Base-by-base conservation (phyloP, 495 filamentous ascomycete genomes). In the Neurospora sp. region DNA sequence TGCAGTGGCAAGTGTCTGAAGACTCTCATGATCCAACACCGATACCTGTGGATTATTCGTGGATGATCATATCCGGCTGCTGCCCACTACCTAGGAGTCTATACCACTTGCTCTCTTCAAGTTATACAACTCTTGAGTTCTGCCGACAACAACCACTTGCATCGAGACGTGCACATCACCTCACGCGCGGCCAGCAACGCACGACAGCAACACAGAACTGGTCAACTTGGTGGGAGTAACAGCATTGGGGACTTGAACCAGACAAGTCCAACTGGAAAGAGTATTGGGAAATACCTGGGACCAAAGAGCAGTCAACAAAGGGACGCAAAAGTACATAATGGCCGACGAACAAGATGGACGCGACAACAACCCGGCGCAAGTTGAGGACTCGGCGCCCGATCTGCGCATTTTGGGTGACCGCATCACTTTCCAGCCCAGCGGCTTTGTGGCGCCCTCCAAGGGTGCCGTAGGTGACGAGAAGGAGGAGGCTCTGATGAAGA, bases 351-450 rank as follows among this genome's bases (percentile, higher is more conserved):
- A 79, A 61, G 76, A 81, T 31, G 78, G 82, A 68, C 75, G 78
- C 70, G 31, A 72, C 18, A 40, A 8, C 53, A 22, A 72, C 61
- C 4, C 74, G 78, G 40, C 81, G 80, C 74, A 65, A 35, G 53
- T 65, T 27, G 53, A 65, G 53, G 83, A 85, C 74, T 87, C 90
- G 39, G 91, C 93, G 76, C 93, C 93, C 39, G 93, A 97, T 81
- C 83, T 97, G 72, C 91, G 93, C 79, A 95, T 97, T 72, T 83
- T 93, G 18, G 92, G 92, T 71, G 87, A 91, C 76, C 85, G 92
- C 76, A 88, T 96, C 70, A 94, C 91, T 16, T 88, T 97, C 42
- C 92, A 93, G 79, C 92, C 92, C 9, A 90, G 91, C 72, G 93
- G 92, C 68, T 93, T 89, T 76, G 84, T 90, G 72, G 87, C 88